Percentiles rank a stretch among this genome's conserved stretches.
Evolutionary conservation across 108 stramenopile species (phyloP).

Genomic region (Skeletonema menzelii): DNA sequence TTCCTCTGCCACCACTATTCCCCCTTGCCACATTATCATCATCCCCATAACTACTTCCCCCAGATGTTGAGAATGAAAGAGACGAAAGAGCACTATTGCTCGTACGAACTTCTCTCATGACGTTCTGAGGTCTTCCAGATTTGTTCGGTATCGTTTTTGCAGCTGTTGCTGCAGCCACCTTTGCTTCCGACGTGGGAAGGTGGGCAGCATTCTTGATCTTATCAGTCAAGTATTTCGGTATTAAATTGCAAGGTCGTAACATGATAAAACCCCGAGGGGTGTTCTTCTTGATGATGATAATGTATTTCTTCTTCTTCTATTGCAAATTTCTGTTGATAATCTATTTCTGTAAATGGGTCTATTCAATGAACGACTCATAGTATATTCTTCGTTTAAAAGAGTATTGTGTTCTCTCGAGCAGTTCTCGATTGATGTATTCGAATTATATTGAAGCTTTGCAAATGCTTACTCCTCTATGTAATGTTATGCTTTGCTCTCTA

Average conservation of each 20-base stretch:
- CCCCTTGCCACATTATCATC: not conserved
- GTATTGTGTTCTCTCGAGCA: not conserved
- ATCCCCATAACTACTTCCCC: not conserved
- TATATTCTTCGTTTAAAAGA: not conserved
- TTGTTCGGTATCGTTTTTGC: not conserved
- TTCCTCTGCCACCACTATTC: not conserved
- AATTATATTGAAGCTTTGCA: not conserved
- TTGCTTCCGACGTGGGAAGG: not conserved
- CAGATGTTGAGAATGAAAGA: conserved; percentile 5
- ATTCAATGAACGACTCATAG: conserved; percentile 13
- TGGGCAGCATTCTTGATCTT: not conserved
- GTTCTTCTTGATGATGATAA: not conserved
- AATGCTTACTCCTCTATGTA: not conserved
- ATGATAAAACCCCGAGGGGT: conserved; percentile 6
- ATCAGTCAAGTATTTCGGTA: not conserved
- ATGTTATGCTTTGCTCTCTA: not conserved
- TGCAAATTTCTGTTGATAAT: not conserved
- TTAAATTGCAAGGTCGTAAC: conserved; percentile 8
- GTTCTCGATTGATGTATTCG: not conserved
- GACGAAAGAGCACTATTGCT: conserved; percentile 20
- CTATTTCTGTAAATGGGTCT: conserved; percentile 1
- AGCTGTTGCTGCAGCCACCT: not conserved
- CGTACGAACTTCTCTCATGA: conserved; percentile 13
- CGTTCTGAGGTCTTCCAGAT: not conserved
- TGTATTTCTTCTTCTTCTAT: conserved; percentile 6